Conservation (phyloP, 1,284 basidiomycete species). For the Cryptococcus sp. region DNA sequence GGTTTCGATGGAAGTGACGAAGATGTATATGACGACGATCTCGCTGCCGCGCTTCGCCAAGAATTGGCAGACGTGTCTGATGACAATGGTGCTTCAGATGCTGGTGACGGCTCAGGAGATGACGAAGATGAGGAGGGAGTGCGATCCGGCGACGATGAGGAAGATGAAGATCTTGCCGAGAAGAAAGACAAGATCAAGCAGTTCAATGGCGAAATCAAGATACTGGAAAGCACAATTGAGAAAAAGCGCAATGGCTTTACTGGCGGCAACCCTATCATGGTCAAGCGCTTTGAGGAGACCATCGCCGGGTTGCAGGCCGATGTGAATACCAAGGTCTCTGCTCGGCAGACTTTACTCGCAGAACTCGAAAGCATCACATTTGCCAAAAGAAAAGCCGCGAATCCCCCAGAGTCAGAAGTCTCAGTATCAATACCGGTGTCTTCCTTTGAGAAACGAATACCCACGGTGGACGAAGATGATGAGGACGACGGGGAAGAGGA, state of each 20-base stretch:
- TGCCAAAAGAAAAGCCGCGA: constrained; percentile 3
- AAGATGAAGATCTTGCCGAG: constrained; percentile 58
- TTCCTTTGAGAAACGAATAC: constrained; percentile 6
- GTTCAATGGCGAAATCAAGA: constrained; percentile 81
- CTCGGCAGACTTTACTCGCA: constrained; percentile 49
- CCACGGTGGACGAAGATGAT: constrained; percentile 4
- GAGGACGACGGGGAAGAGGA: constrained; percentile 4
- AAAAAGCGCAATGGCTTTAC: constrained; percentile 81
- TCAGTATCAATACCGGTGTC: constrained; percentile 10
- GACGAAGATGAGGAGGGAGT: constrained; percentile 61
- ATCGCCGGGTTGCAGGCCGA: constrained; percentile 81
- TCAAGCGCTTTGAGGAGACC: constrained; percentile 92
- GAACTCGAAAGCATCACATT: constrained; percentile 28
- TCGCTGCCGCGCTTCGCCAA: constrained; percentile 36
- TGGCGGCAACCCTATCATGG: constrained; percentile 75
- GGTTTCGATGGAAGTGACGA: constrained; percentile 33
- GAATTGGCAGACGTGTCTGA: constrained; percentile 30
- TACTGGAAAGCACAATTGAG: constrained; percentile 80
- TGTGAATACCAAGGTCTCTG: constrained; percentile 76
- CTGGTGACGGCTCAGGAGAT: constrained; percentile 59
- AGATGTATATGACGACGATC: constrained; percentile 32
- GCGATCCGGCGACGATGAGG: constrained; percentile 55
- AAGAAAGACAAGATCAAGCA: constrained; percentile 62
- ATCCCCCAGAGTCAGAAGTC: neutral
- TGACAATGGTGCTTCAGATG: constrained; percentile 59